Percentiles rank a stretch among this genome's conserved stretches.
phyloP scores from a whole-genome alignment of 2,329 filamentous ascomycete genomes.

The Calonectria hongkongensis region DNA sequence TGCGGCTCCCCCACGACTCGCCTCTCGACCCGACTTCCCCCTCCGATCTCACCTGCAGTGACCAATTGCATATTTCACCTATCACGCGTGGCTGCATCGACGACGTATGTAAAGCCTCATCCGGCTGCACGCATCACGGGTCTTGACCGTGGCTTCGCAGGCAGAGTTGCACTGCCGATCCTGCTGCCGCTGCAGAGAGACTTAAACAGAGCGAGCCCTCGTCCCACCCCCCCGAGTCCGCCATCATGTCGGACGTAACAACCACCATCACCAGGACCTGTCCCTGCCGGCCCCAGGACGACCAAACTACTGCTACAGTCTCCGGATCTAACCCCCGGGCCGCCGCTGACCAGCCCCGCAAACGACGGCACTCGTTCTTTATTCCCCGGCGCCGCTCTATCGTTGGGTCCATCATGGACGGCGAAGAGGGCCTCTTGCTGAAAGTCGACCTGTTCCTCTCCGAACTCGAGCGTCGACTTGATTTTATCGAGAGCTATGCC shows the following conservation, averaged over 20 bases:
- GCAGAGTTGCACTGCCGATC: slow-evolving; percentile 43
- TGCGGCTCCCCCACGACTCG: slow-evolving; percentile 45
- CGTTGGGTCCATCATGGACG: slow-evolving; percentile 77
- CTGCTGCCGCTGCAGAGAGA: slow-evolving; percentile 19
- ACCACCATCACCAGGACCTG: slow-evolving; percentile 63
- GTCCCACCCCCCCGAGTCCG: slow-evolving; percentile 39
- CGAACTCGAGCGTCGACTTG: slow-evolving; percentile 90
- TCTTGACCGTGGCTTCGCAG: slow-evolving; percentile 42
- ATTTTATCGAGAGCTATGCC: slow-evolving; percentile 91
- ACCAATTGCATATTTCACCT: slow-evolving; percentile 52
- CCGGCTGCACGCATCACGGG: slow-evolving; percentile 35
- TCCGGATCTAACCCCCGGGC: slow-evolving; percentile 64
- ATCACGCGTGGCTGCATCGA: slow-evolving; percentile 49
- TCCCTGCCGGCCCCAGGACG: slow-evolving; percentile 57
- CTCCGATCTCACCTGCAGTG: slow-evolving; percentile 37
- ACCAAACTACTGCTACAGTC: slow-evolving; percentile 61
- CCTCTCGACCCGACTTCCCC: slow-evolving; percentile 43
- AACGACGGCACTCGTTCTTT: slow-evolving; percentile 74
- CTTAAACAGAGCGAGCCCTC: slow-evolving; percentile 41
- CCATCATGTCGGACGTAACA: slow-evolving; percentile 62
- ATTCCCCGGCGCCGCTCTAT: slow-evolving; percentile 75
- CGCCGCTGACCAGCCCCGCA: slow-evolving; percentile 54
- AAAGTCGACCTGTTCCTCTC: slow-evolving; percentile 87
- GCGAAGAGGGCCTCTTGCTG: slow-evolving; percentile 76
- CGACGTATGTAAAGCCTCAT: slow-evolving; percentile 43